Evolutionary conservation across 2,329 filamentous ascomycete genomes (phyloP).

Genomic region (Waltergamsia citrina): DNA sequence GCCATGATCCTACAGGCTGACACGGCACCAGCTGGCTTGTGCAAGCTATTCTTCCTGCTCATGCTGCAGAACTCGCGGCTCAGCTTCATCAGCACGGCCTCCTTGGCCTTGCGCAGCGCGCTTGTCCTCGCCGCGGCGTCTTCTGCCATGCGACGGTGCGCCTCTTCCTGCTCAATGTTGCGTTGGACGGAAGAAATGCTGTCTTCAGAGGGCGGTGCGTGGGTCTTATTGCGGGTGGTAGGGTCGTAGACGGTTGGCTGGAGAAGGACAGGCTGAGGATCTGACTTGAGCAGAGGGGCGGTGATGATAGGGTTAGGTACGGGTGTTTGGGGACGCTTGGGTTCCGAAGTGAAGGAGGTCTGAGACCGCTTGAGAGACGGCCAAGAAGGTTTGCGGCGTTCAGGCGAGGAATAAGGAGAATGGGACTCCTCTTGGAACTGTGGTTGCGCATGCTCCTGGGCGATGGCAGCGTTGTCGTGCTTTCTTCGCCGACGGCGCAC

Average conservation of each 20-base stretch:
- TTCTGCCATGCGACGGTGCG: slow-evolving; percentile 45
- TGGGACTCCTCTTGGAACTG: slow-evolving; percentile 5
- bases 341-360: neutral
- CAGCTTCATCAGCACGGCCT: slow-evolving; percentile 50
- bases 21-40: slow-evolving; percentile 21
- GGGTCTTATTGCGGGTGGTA: slow-evolving; percentile 7
- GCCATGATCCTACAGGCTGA: slow-evolving; percentile 22
- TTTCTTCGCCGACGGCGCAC: slow-evolving; percentile 26
- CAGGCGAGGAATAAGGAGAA: slow-evolving; percentile 7
- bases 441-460: slow-evolving; percentile 2
- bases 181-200: slow-evolving; percentile 49
- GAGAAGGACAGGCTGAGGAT: slow-evolving; percentile 42
- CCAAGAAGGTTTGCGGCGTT: slow-evolving; percentile 8
- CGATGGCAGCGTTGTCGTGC: slow-evolving; percentile 18
- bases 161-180: slow-evolving; percentile 45
- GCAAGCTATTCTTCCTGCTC: slow-evolving; percentile 4
- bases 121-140: slow-evolving; percentile 44
- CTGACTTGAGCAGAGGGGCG: slow-evolving; percentile 37
- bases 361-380: slow-evolving; percentile 2
- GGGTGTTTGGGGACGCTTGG: slow-evolving; percentile 2
- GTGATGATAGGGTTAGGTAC: slow-evolving; percentile 28
- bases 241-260: slow-evolving; percentile 50
- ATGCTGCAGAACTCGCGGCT: slow-evolving; percentile 35
- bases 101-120: slow-evolving; percentile 49
- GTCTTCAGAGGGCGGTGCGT: slow-evolving; percentile 12